These are phyloP conservation scores for Hypoxylon sp. DNA, from an alignment of 2,329 filamentous ascomycete species.

Conservation along the genomic window DNA sequence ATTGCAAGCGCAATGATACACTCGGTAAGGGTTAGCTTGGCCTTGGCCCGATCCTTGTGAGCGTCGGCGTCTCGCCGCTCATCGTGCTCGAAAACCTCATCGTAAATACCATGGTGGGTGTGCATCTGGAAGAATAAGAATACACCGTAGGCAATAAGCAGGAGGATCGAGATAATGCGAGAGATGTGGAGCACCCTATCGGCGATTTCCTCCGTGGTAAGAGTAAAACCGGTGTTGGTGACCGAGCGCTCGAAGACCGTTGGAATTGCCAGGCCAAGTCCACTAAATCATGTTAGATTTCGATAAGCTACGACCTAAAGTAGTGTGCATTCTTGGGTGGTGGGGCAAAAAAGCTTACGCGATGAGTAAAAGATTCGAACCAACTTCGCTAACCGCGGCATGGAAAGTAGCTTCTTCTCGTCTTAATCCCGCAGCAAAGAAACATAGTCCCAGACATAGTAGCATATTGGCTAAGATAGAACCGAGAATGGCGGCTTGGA, in stretches of 20 bases:
- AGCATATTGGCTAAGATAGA: constrained; percentile 87
- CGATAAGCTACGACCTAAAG: constrained; percentile 25
- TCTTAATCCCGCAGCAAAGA: constrained; percentile 80
- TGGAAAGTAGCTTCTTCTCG: constrained; percentile 80
- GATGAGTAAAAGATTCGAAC: constrained; percentile 81
- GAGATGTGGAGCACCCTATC: constrained; percentile 75
- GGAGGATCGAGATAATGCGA: constrained; percentile 77
- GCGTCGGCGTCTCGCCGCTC: constrained; percentile 77
- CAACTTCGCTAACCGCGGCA: constrained; percentile 82
- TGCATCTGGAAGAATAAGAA: constrained; percentile 82
- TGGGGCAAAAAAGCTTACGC: constrained; percentile 69
- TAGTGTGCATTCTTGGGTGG: neutral
- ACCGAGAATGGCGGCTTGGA: constrained; percentile 86
- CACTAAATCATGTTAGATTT: constrained; percentile 55
- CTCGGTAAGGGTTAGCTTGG: constrained; percentile 82
- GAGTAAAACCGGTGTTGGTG: constrained; percentile 47
- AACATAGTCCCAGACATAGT: constrained; percentile 84
- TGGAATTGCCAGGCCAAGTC: constrained; percentile 66
- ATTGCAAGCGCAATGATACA: constrained; percentile 75
- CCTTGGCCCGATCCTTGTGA: constrained; percentile 71
- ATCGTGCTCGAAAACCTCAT: constrained; percentile 79
- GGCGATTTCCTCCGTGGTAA: constrained; percentile 60
- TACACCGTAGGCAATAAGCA: constrained; percentile 77
- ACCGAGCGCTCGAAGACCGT: constrained; percentile 70
- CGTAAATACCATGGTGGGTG: constrained; percentile 83